phyloP scores from a whole-genome alignment of 2,329 filamentous ascomycete species.

The Phyllosticta citribraziliensis region DNA sequence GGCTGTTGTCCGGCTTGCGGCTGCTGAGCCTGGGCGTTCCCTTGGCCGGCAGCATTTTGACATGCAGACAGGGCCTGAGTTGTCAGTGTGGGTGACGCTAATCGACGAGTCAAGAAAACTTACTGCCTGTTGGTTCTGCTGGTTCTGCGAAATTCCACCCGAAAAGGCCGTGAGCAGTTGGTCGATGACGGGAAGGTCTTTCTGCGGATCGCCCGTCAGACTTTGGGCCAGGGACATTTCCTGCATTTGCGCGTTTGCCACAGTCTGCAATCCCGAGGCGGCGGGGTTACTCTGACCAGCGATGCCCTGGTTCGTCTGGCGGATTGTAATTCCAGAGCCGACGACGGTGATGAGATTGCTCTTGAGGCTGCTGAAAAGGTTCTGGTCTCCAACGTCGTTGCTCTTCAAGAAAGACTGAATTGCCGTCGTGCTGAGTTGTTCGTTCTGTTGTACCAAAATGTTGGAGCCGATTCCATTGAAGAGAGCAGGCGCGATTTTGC shows the following conservation, averaged over 20 bases:
- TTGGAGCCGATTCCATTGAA: slow-evolving; percentile 4
- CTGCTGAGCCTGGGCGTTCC: not conserved
- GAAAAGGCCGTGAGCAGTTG: not conserved
- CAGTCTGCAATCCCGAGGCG: not conserved
- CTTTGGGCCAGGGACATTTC: not conserved
- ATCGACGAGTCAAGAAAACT: not conserved
- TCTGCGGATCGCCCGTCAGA: not conserved
- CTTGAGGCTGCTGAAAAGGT: not conserved
- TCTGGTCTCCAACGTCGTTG: not conserved
- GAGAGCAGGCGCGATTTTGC: not conserved
- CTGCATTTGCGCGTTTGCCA: not conserved
- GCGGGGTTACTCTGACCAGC: not conserved
- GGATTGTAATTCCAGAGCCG: not conserved
- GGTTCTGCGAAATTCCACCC: slow-evolving; percentile 1
- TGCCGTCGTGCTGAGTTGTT: not conserved
- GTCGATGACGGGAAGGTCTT: not conserved
- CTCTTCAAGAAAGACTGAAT: not conserved
- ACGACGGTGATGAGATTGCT: not conserved
- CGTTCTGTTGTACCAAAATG: slow-evolving; percentile 2
- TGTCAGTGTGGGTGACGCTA: not conserved
- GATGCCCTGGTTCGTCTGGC: slow-evolving; percentile 1
- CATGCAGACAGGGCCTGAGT: not conserved
- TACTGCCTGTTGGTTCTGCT: slow-evolving; percentile 1
- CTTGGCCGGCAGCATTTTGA: not conserved
- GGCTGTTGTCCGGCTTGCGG: not conserved